Percentiles rank a stretch among this genome's conserved stretches.
These are phyloP conservation scores for Magnaporthiopsis incrustans DNA, from an alignment of 2,329 filamentous ascomycete genomes.

Conservation along the genomic window DNA sequence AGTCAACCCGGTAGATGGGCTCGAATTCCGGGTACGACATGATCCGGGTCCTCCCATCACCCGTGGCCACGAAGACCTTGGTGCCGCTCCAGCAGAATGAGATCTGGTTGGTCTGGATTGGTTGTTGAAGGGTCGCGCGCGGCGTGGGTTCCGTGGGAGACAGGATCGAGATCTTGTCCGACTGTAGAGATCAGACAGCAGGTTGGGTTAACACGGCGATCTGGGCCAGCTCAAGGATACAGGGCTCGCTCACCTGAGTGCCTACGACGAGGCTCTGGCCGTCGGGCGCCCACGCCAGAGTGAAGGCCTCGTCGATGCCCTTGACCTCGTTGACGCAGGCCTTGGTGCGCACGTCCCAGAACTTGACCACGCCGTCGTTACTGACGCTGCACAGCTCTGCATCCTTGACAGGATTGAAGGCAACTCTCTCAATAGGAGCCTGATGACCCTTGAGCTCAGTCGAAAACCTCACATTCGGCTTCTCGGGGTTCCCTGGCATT, in stretches of 20 bases:
- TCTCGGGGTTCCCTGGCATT: slow-evolving; percentile 62
- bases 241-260: slow-evolving; percentile 48
- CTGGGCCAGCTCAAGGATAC: not conserved
- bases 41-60: slow-evolving; percentile 63
- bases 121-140: slow-evolving; percentile 51
- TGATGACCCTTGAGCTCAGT: slow-evolving; percentile 66
- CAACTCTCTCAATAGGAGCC: slow-evolving; percentile 63
- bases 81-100: slow-evolving; percentile 66
- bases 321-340: slow-evolving; percentile 62
- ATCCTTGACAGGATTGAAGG: slow-evolving; percentile 70
- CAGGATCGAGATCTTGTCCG: slow-evolving; percentile 54
- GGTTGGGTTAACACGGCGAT: no score
- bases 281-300: slow-evolving; percentile 65
- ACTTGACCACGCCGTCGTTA: slow-evolving; percentile 63
- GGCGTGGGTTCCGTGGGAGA: slow-evolving; percentile 50
- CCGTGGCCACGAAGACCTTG: slow-evolving; percentile 63
- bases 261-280: slow-evolving; percentile 64
- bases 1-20: slow-evolving; percentile 42
- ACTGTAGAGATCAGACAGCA: slow-evolving; percentile 27
- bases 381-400: slow-evolving; percentile 69
- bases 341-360: slow-evolving; percentile 75
- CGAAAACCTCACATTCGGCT: slow-evolving; percentile 62
- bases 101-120: slow-evolving; percentile 62
- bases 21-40: slow-evolving; percentile 59
- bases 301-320: slow-evolving; percentile 58